Base-by-base conservation (phyloP, 2,329 filamentous ascomycete species). In the Colletotrichum caudatum region DNA sequence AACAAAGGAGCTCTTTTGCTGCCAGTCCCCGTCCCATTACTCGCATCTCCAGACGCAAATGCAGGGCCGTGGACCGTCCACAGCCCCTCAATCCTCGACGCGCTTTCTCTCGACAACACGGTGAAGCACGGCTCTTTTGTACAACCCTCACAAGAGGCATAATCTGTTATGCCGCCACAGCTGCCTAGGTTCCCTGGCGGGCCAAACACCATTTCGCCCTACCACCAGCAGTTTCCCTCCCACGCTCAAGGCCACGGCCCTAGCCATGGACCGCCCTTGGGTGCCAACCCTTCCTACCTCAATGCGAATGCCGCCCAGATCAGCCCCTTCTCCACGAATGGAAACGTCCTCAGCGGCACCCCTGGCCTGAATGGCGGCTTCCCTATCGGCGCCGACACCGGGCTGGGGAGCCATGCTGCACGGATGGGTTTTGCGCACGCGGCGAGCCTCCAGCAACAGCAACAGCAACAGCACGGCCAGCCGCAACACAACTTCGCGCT, bases 381-480 rank as follows among this genome's bases (percentile, higher is more conserved):
- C 75, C 86, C 82, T 68, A 88, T 88, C 12, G 91, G 90, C 74
- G 87, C 86, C 61, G 86, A 88, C 69, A 92, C 93, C 26, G 94
- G 94, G 1, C 89, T 97, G 63, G 94, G 91, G 41, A 95, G 94
- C 80, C 94, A 97, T 81, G 94, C 93, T 74, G 94, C 94, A 71
- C 91, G 95, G 78, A 93, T 96, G 88, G 92, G 94, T 8, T 98
- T 98, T 80, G 89, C 92, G 70, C 91, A 95, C 78, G 92, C 91
- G 14, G 80, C 92, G 84, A 80, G 86, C 81, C 78, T 88, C 73
- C 84, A 85, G 66, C 86, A 86, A 73, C 89, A 85, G 65, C 86
- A 86, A 73, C 89, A 91, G 79, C 88, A 91, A 75, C 87, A 89
- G 70, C 88, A 89, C 65, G 79, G 80, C 41, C 85, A 86, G 71